Evolutionary conservation across 345 rosid genomes (phyloP).

Genomic region (Arabis hirsuta): DNA sequence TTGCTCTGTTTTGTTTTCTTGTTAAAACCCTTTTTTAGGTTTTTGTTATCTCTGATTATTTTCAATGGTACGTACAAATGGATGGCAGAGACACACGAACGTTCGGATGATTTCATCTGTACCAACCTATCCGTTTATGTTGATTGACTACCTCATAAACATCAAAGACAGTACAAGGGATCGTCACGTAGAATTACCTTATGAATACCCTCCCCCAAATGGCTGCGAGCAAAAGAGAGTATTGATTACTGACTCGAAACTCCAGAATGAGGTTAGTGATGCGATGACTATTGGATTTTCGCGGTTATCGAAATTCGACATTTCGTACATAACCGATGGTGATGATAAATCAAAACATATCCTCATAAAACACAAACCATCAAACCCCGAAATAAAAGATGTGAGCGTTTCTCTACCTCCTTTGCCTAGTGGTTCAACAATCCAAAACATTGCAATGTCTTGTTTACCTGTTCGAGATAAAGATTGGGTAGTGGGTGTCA

Average conservation of each 20-base stretch:
- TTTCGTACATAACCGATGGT: too few relatives aligned
- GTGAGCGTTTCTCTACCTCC: neutral
- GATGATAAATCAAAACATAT: too few relatives aligned
- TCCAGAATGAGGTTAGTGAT: neutral
- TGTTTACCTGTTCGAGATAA: neutral
- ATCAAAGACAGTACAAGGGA: neutral
- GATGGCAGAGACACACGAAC: neutral
- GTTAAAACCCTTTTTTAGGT: too few relatives aligned
- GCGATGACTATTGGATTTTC: neutral
- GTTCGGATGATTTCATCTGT: neutral
- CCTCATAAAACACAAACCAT: too few relatives aligned
- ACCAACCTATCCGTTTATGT: constrained; percentile 10
- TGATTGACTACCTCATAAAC: constrained; percentile 5
- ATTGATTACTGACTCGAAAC: neutral
- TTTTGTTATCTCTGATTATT: too few relatives aligned
- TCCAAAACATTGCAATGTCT: constrained; percentile 18
- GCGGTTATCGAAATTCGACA: neutral
- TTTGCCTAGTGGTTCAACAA: neutral
- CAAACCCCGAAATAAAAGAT: too few relatives aligned
- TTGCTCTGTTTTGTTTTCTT: too few relatives aligned
- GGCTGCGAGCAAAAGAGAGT: neutral
- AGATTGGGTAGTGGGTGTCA: constrained; percentile 17
- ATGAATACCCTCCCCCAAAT: neutral
- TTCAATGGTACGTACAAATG: too few relatives aligned
- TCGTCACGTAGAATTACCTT: neutral